Base-by-base conservation (phyloP, 768 basidiomycete species). In the Mycena filopes region DNA sequence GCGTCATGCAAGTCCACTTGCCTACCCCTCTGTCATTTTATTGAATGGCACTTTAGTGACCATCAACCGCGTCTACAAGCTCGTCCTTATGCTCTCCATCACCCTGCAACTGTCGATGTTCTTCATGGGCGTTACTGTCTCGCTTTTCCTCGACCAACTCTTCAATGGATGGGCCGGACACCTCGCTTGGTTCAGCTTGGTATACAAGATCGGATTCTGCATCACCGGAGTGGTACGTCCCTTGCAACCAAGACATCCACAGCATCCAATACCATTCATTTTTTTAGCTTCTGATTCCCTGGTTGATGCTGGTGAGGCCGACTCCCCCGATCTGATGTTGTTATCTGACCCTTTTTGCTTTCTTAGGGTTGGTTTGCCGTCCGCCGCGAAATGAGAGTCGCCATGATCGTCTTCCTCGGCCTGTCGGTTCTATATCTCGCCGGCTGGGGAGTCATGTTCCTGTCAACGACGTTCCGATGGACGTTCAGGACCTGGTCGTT, bases 71-170 rank as follows among this genome's bases (percentile, higher is more conserved):
- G 76, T 91, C 64, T 94, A 94, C 82, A 91, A 87, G 75, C 78
- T 88, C 49, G 88, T 93, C 60, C 82, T 93, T 42, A 79, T 83
- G 18, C 78, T 93, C 60, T 92, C 90, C 8, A 91, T 91, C 69
- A 81, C 85, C 42, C 87, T 93, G 51, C 93, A 93, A 71, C 78
- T 94, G n/a, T 86, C 88, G 25, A 66, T 92, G 47, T 94, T 93
- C 82, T 94, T 94, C 79, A 87, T 94, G 76, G 81, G 85, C 31
- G 82, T 84, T 46, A 85, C 91, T 3, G 87, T 90, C 26, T 87
- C 85, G 13, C 80, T 94, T 31, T 94, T 92, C 92, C 76, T 94
- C 57, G 93, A 95, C 72, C 90, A 90, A 68, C 79, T 93, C 49
- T 86, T 84, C 75, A 88, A 89, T 71, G 89, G 89, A 36, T 78